These are phyloP conservation scores for Mucor ambiguus DNA, from an alignment of 371 early-diverging fungal genomes.

Conservation along the genomic window DNA sequence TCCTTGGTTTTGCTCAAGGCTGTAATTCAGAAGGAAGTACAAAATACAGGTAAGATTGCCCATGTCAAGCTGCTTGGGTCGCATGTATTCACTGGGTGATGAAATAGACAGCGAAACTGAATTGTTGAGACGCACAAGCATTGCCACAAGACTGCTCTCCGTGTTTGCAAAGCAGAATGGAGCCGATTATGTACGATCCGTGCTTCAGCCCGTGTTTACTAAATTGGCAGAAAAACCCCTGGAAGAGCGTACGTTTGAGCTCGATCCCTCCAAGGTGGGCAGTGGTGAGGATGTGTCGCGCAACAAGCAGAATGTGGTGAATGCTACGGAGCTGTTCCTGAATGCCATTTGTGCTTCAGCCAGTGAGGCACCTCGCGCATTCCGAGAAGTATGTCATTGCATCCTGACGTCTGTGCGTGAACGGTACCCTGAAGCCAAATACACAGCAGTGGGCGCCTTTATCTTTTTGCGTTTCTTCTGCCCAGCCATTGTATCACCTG, in stretches of 20 bases:
- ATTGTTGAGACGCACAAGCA: slow-evolving; percentile 89
- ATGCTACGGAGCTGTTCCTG: slow-evolving; percentile 77
- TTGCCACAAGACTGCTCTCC: slow-evolving; percentile 86
- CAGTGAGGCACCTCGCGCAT: slow-evolving; percentile 68
- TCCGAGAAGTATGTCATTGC: slow-evolving; percentile 84
- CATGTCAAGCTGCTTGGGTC: not conserved
- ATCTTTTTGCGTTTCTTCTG: slow-evolving; percentile 95
- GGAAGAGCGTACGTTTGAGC: slow-evolving; percentile 66
- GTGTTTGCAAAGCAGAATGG: slow-evolving; percentile 84
- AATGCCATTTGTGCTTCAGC: slow-evolving; percentile 83
- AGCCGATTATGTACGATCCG: slow-evolving; percentile 78
- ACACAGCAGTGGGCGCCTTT: slow-evolving; percentile 91
- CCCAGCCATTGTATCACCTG: slow-evolving; percentile 94
- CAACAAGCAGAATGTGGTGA: slow-evolving; percentile 81
- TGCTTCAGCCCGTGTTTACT: slow-evolving; percentile 76
- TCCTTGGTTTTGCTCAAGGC: slow-evolving; percentile 75
- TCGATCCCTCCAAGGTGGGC: slow-evolving; percentile 81
- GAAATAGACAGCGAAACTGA: slow-evolving; percentile 74
- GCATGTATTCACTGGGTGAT: not conserved
- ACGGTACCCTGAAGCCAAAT: slow-evolving; percentile 85
- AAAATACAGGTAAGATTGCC: slow-evolving; percentile 60
- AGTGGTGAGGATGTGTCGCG: slow-evolving; percentile 62
- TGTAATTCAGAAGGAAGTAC: slow-evolving; percentile 84
- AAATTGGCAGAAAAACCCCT: slow-evolving; percentile 56
- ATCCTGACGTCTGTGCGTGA: slow-evolving; percentile 77